Evolutionary conservation across 2,329 filamentous ascomycete genomes (phyloP), one percentile per base, ranked within the genome.

Genomic region (Clonostachys byssicola): DNA sequence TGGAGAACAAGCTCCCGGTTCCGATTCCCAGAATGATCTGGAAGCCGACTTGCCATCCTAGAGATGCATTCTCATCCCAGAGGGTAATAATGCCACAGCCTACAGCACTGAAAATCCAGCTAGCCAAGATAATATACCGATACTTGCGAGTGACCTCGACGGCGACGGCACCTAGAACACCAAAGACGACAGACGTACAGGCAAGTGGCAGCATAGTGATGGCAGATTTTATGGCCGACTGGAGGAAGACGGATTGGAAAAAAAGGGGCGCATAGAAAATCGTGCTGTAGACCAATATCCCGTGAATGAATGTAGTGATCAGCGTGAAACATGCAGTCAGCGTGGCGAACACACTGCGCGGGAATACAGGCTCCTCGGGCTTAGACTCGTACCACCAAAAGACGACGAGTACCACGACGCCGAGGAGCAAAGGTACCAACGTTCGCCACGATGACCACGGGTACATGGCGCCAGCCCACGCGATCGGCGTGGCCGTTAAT

Each of bases 371-470:
- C 20, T 50, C 51, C 6, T 47, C 46, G 16, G 62, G 56, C 23
- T 51, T 54, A 3, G 49, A 18, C 46, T 67, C 64, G 45, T 61
- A 64, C 14, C 57, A 30, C 3, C 33, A 55, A 43, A 67, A 67
- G 3, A 45, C 42, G 9, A 53, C 49, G 7, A 66, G 54, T 3
- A 62, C 33, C 6, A 55, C 40, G 5, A 55, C 41, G 5, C 65
- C 64, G 6, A 65, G 40, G n/a, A 65, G 18, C 6, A 68, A 40
- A 0, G 64, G 64, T 5, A 68, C 42, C 6, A 68, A 49, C 1
- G 65, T 67, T 34, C 53, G 44, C 55, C 58, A 67, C 0, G 62
- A 63, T 2, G 46, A 42, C 64, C 65, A 66, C 3, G 64, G 49
- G 45, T 60, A 68, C 36, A 67, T 33, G 8, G 57, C 40, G 5